Conservation (phyloP, 2,329 filamentous ascomycete genomes). For the Fusarium torreyae region DNA sequence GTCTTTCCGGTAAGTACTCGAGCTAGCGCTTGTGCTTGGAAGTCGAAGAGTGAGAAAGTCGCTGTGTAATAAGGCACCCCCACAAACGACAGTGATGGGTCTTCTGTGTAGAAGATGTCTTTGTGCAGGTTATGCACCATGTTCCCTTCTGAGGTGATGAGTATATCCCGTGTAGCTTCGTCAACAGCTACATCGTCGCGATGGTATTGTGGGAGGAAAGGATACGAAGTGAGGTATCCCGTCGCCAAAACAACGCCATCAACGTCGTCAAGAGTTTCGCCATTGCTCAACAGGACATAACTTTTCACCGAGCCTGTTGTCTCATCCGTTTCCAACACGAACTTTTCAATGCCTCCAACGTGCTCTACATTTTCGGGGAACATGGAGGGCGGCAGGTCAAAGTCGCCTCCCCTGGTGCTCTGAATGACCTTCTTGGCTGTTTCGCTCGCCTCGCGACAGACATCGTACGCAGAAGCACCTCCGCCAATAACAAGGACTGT, state of each 20-base stretch:
- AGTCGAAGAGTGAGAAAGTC: constrained; percentile 79
- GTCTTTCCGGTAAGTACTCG: constrained; percentile 68
- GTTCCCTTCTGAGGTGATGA: constrained; percentile 74
- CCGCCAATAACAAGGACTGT: constrained; percentile 68
- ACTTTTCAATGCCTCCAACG: constrained; percentile 66
- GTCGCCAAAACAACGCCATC: constrained; percentile 76
- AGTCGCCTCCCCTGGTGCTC: constrained; percentile 70
- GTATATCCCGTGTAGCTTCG: constrained; percentile 65
- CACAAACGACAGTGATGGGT: constrained; percentile 74
- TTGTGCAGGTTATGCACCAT: constrained; percentile 78
- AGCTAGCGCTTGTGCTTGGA: constrained; percentile 75
- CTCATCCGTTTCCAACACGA: constrained; percentile 45
- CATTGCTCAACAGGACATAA: constrained; percentile 67
- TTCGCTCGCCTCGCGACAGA: constrained; percentile 58
- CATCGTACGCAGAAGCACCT: constrained; percentile 61
- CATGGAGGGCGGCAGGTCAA: constrained; percentile 68
- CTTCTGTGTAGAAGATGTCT: constrained; percentile 80
- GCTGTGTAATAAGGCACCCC: constrained; percentile 77
- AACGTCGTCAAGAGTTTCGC: constrained; percentile 66
- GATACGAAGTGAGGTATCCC: constrained; percentile 77
- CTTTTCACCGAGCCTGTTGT: constrained; percentile 59
- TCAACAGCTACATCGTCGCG: constrained; percentile 56
- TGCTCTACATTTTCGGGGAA: constrained; percentile 68
- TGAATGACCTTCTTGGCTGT: constrained; percentile 60
- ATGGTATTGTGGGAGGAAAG: constrained; percentile 70